Conservation (phyloP, 352 stramenopile genomes). For the Phytophthora melonis region DNA sequence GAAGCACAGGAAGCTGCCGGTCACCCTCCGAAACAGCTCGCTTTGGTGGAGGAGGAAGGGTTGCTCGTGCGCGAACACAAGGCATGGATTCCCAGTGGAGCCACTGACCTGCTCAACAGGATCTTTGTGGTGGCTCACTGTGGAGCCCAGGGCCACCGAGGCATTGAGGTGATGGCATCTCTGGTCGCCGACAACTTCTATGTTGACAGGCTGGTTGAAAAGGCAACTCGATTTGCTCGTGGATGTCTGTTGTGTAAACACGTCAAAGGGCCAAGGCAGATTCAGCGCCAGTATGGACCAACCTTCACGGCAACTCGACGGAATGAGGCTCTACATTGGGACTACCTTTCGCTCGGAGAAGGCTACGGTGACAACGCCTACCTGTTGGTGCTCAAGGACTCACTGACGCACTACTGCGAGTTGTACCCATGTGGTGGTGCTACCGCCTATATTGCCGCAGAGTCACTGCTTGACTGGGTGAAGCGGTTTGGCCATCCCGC, state of each 20-base stretch:
- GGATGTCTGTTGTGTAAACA: slow-evolving; percentile 24
- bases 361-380: neutral
- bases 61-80: neutral
- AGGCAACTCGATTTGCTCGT: slow-evolving; percentile 1
- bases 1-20: neutral
- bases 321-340: slow-evolving; percentile 25
- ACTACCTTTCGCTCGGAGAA: slow-evolving; percentile 17
- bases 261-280: slow-evolving; percentile 6
- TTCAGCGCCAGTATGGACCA: slow-evolving; percentile 19
- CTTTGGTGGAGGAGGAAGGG: slow-evolving; percentile 11
- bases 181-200: slow-evolving; percentile 1
- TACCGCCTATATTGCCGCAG: neutral
- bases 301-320: neutral
- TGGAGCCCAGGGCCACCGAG: slow-evolving; percentile 19
- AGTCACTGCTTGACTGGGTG: neutral
- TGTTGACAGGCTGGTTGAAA: neutral
- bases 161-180: neutral
- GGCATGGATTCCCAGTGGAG: slow-evolving; percentile 4
- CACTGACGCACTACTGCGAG: neutral
- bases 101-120: slow-evolving; percentile 14
- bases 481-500: neutral
- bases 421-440: neutral
- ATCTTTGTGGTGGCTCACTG: slow-evolving; percentile 20
- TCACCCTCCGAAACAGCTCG: neutral
- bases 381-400: neutral